Evolutionary conservation across 1,284 basidiomycete species (phyloP).

Genomic region (Moesziomyces parantarcticus): DNA sequence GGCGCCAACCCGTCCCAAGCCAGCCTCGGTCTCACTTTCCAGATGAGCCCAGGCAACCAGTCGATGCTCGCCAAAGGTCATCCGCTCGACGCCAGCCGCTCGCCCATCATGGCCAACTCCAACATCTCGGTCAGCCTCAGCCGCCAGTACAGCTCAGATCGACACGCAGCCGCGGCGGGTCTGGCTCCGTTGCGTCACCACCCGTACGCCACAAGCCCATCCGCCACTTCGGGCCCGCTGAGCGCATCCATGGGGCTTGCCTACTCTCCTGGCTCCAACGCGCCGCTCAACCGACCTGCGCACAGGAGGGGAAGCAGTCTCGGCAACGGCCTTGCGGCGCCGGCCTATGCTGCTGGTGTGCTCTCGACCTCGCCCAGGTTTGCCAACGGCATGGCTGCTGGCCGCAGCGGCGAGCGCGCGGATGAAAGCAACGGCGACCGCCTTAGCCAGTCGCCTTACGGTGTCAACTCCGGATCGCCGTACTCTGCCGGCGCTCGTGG

Average conservation of each 20-base stretch:
- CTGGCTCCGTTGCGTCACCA: slow-evolving; percentile 49
- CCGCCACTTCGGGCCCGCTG: slow-evolving; percentile 46
- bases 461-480: slow-evolving; percentile 33
- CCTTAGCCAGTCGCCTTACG: slow-evolving; percentile 41
- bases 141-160: slow-evolving; percentile 56
- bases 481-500: slow-evolving; percentile 29
- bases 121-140: slow-evolving; percentile 40
- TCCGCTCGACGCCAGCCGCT: slow-evolving; percentile 35
- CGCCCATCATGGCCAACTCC: slow-evolving; percentile 25
- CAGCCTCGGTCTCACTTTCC: slow-evolving; percentile 51
- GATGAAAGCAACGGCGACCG: slow-evolving; percentile 25
- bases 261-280: slow-evolving; percentile 54
- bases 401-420: slow-evolving; percentile 8
- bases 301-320: slow-evolving; percentile 52
- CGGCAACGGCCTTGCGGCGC: slow-evolving; percentile 49
- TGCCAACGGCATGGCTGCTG: slow-evolving; percentile 17
- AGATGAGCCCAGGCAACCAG: slow-evolving; percentile 44
- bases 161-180: slow-evolving; percentile 23
- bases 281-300: slow-evolving; percentile 43
- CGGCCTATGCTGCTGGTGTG: slow-evolving; percentile 32
- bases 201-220: slow-evolving; percentile 53
- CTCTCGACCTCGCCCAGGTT: slow-evolving; percentile 51
- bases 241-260: slow-evolving; percentile 54
- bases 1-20: slow-evolving; percentile 37
- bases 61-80: slow-evolving; percentile 40